phyloP scores from a whole-genome alignment of 2,329 filamentous ascomycete species.

The Hymenoscyphus fraxineus region DNA sequence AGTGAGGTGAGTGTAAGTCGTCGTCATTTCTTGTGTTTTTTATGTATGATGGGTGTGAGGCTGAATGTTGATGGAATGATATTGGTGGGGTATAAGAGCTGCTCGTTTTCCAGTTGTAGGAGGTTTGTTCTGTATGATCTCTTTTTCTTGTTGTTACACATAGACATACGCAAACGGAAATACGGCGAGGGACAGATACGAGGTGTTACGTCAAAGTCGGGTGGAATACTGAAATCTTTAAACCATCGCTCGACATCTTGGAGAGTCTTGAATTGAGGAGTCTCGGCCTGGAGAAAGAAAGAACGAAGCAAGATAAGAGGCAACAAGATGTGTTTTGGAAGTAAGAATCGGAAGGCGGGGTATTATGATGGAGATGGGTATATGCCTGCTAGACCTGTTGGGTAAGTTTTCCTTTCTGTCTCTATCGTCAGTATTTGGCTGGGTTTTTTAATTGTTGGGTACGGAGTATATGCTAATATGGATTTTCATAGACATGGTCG shows the following conservation, averaged over 20 bases:
- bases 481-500: background rate
- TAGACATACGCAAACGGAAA: background rate
- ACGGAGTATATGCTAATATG: background rate
- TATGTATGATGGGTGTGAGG: background rate
- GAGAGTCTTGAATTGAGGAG: background rate
- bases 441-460: too few species aligned
- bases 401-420: background rate
- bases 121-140: background rate
- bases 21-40: background rate
- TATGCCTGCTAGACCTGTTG: background rate
- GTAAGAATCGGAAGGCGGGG: background rate
- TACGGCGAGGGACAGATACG: background rate
- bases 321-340: background rate
- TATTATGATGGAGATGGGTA: background rate
- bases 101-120: too few species aligned
- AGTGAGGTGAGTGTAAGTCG: background rate
- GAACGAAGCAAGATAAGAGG: background rate
- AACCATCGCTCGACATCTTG: too few species aligned
- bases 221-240: too few species aligned
- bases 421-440: too few species aligned
- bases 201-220: background rate
- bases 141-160: background rate
- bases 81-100: too few species aligned
- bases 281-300: background rate
- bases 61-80: background rate